Evolutionary conservation across 2,329 filamentous ascomycete species (phyloP), one percentile per base, ranked within the genome.

Genomic region (Dendryphion nanum): DNA sequence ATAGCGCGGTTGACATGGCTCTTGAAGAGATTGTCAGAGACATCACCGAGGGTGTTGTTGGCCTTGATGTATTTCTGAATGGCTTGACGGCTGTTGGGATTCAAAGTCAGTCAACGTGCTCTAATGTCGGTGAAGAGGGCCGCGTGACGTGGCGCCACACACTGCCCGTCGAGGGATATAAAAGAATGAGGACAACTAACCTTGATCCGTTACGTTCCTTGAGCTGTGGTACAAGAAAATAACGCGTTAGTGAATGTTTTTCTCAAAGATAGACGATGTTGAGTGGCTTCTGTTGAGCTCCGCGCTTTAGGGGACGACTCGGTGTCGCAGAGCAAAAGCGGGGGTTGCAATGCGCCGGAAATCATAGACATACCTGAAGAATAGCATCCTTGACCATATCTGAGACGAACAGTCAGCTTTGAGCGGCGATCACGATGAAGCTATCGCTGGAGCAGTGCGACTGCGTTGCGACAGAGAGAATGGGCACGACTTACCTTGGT

Each of bases 1-100:
- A 94, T 76, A 37, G 88, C 87, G 69, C 85, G 85, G 82, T 93
- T 93, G 81, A 94, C 89, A 59, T 89, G 83, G 45, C 77, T 78
- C 64, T 82, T 82, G 66, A 86, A 86, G 40, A 74, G 72, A 38
- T 69, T 67, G 46, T 78, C 75, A 50, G 69, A 74, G 38, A 76
- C 71, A 48, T 61, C 68, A 49, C 69, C 72, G 55, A 83, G 72
- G 59, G 78, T 78, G 74, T 86, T 85, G 78, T 86, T 86, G 63
- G 78, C 76, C 63, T 76, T 75, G 52, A 87, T 80, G 66, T 86
- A 86, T 67, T 86, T 86, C 77, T 86, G 86, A 65, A 86, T 77
- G 39, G 81, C 79, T 69, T 84, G 80, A 62, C 83, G 83, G 64
- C 81, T 84, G 64, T 59, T 38, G 44, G 43, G 46, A 40, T 41